phyloP scores from a whole-genome alignment of 2,329 filamentous ascomycete species.

The Pleoardoris graminearum region DNA sequence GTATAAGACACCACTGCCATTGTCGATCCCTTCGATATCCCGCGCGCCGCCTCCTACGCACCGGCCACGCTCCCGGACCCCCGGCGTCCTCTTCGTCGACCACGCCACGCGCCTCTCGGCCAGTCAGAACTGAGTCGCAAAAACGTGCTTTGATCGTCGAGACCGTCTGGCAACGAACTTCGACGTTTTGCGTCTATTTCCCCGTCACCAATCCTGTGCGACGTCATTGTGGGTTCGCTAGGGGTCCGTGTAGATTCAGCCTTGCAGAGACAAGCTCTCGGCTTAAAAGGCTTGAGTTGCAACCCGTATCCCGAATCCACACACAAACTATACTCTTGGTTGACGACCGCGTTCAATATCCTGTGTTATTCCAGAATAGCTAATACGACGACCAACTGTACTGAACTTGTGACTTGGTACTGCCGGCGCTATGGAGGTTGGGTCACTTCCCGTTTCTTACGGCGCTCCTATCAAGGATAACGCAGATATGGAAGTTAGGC shows the following conservation, averaged over 20 bases:
- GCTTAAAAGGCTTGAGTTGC: slow-evolving; percentile 3
- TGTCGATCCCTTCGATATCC: neutral
- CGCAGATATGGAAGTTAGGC: slow-evolving; percentile 4
- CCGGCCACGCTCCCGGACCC: neutral
- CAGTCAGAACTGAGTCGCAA: neutral
- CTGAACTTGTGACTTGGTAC: too few relatives aligned
- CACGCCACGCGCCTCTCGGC: neutral
- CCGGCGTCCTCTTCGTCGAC: neutral
- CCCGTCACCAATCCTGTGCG: neutral
- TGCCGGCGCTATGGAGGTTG: neutral
- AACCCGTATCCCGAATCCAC: neutral
- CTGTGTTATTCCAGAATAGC: too few relatives aligned
- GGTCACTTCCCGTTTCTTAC: slow-evolving; percentile 1
- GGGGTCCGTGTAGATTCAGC: too few relatives aligned
- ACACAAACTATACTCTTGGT: neutral
- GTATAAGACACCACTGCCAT: neutral
- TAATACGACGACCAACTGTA: too few relatives aligned
- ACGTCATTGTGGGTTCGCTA: neutral
- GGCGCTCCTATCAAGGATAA: slow-evolving; percentile 1
- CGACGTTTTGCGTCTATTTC: neutral
- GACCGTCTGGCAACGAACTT: neutral
- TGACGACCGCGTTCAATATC: too few relatives aligned
- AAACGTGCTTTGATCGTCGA: neutral
- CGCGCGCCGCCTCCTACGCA: neutral
- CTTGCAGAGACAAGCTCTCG: too few relatives aligned